Percentiles rank a stretch among this genome's conserved stretches.
Evolutionary conservation across 441 rosid genomes (phyloP).

Genomic region (Populus hybrid): DNA sequence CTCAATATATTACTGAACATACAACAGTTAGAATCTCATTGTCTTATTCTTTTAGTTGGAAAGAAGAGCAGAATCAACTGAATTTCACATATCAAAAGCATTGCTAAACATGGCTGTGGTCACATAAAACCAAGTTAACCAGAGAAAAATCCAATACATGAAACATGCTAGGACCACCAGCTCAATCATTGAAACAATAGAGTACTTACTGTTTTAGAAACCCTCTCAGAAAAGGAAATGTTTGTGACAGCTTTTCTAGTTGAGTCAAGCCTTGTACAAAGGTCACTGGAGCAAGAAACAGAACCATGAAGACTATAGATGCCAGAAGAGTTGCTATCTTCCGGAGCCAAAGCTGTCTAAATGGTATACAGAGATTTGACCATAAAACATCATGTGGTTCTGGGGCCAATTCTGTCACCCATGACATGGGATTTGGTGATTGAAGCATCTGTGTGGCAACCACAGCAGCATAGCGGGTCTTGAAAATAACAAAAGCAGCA

Average conservation of each 20-base stretch:
- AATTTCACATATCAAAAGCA: neutral
- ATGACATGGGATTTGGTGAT: constrained; percentile 86
- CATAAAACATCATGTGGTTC: constrained; percentile 91
- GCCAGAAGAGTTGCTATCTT: constrained; percentile 61
- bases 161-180: neutral
- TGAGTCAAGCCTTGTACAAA: constrained; percentile 82
- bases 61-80: neutral
- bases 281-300: constrained; percentile 83
- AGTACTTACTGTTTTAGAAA: constrained; percentile 58
- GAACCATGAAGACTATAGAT: constrained; percentile 64
- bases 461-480: constrained; percentile 79
- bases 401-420: constrained; percentile 92
- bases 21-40: neutral
- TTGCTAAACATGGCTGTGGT: neutral
- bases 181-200: constrained; percentile 9
- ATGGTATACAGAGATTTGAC: constrained; percentile 84
- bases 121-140: constrained; percentile 6
- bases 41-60: neutral
- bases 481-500: constrained; percentile 90
- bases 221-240: constrained; percentile 63
- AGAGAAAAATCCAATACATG: constrained; percentile 3
- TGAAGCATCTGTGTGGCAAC: constrained; percentile 80
- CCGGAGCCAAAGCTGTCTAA: constrained; percentile 85
- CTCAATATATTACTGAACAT: neutral
- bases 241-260: constrained; percentile 48